phyloP scores from a whole-genome alignment of 2,329 filamentous ascomycete species.

The Phaeosphaeria sp. region DNA sequence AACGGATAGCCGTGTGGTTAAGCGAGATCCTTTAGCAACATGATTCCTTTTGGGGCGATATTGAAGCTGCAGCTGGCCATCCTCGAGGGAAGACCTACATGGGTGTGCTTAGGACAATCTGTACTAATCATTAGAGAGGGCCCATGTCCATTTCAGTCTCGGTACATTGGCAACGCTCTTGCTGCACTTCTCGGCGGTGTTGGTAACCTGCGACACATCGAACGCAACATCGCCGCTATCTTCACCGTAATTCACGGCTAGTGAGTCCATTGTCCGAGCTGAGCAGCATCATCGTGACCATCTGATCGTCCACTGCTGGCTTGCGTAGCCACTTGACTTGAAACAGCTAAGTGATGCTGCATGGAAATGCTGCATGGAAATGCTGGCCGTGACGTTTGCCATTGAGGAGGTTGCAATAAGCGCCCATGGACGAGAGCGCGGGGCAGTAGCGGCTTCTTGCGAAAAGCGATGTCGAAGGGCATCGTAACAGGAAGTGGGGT shows the following conservation, averaged over 20 bases:
- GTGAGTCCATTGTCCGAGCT: background rate
- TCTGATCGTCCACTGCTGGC: background rate
- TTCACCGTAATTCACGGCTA: background rate
- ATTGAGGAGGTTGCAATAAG: conserved; percentile 32
- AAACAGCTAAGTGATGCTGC: conserved; percentile 8
- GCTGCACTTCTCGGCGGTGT: no score
- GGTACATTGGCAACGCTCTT: no score
- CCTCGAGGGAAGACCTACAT: no score
- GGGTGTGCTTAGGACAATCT: no score
- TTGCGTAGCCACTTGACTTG: background rate
- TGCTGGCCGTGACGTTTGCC: conserved; percentile 22
- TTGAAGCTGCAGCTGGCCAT: no score
- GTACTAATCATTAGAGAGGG: no score
- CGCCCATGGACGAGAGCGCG: conserved; percentile 26
- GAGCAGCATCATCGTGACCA: background rate
- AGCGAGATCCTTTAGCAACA: background rate
- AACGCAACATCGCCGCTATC: background rate
- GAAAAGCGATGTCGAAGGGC: conserved; percentile 10
- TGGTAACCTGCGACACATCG: background rate
- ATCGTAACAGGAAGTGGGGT: conserved; percentile 5
- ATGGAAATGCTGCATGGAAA: conserved; percentile 22
- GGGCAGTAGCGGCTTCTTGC: conserved; percentile 5
- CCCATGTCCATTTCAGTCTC: no score
- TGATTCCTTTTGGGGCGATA: no score
- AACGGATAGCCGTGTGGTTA: background rate